Conservation (phyloP, 805 yeast genomes). For the Metschnikowia sp. region DNA sequence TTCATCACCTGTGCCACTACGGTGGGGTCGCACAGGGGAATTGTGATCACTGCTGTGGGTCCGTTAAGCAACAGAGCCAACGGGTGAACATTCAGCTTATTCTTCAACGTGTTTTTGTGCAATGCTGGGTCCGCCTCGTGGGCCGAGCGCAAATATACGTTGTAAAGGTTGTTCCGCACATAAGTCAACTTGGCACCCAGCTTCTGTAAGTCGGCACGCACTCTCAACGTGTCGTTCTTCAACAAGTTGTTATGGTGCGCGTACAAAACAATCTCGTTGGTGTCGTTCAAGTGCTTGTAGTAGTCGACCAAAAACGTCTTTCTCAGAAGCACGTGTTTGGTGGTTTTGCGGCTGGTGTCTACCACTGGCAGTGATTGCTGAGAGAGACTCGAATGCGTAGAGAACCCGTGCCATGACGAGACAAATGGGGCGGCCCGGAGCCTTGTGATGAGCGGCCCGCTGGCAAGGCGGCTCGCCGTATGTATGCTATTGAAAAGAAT, state of each 20-base stretch:
- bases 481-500: slow-evolving; percentile 3
- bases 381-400: not conserved
- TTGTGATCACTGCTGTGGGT: slow-evolving; percentile 77
- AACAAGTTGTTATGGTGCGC: slow-evolving; percentile 82
- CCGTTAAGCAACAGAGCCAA: slow-evolving; percentile 69
- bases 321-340: slow-evolving; percentile 66
- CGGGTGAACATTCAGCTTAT: slow-evolving; percentile 56
- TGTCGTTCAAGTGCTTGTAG: slow-evolving; percentile 68
- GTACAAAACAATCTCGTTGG: slow-evolving; percentile 67
- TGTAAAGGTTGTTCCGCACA: slow-evolving; percentile 65
- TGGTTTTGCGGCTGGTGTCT: slow-evolving; percentile 38
- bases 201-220: slow-evolving; percentile 58
- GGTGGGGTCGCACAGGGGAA: slow-evolving; percentile 68
- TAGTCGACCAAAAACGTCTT: slow-evolving; percentile 83
- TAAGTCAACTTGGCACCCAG: slow-evolving; percentile 71
- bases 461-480: not conserved
- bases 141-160: slow-evolving; percentile 71
- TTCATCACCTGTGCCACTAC: slow-evolving; percentile 60
- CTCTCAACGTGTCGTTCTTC: slow-evolving; percentile 61
- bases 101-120: slow-evolving; percentile 44
- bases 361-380: slow-evolving; percentile 1
- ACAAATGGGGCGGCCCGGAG: not conserved
- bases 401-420: slow-evolving; percentile 3
- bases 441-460: not conserved
- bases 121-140: slow-evolving; percentile 72